phyloP scores from a whole-genome alignment of 306 rosid species.

The Rosa chinensis region DNA sequence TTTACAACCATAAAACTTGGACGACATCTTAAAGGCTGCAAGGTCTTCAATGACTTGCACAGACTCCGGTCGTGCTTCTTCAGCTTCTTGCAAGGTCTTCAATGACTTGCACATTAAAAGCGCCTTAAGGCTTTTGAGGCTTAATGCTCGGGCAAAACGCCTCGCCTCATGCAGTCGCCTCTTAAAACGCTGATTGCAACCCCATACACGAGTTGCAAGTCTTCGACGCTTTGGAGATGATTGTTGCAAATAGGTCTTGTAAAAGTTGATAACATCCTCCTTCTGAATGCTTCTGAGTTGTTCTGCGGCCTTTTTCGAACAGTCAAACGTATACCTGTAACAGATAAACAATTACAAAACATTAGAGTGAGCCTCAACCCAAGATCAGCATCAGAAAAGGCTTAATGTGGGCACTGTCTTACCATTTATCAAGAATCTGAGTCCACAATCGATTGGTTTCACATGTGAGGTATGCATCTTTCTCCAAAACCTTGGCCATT shows the following conservation, averaged over 20 bases:
- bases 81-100: slow-evolving; percentile 44
- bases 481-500: slow-evolving; percentile 76
- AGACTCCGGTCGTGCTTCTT: slow-evolving; percentile 34
- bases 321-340: slow-evolving; percentile 74
- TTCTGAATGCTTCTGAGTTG: slow-evolving; percentile 58
- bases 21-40: slow-evolving; percentile 58
- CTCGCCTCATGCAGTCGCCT: no score
- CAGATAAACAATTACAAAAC: slow-evolving; percentile 5
- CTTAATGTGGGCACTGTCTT: background rate
- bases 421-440: slow-evolving; percentile 84
- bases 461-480: slow-evolving; percentile 79
- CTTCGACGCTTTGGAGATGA: slow-evolving; percentile 72
- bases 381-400: background rate
- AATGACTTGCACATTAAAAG: slow-evolving; percentile 17
- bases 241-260: slow-evolving; percentile 51
- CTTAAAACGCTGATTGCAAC: slow-evolving; percentile 42
- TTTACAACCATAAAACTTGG: slow-evolving; percentile 59
- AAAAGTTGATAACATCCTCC: slow-evolving; percentile 68
- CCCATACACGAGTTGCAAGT: slow-evolving; percentile 77
- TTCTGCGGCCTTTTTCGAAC: slow-evolving; percentile 70
- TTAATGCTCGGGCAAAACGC: no score
- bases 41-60: slow-evolving; percentile 46
- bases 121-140: no score
- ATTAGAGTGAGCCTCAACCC: slow-evolving; percentile 2
- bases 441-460: slow-evolving; percentile 78